phyloP scores from a whole-genome alignment of 805 yeast species.

The Kuraishia ogatae region DNA sequence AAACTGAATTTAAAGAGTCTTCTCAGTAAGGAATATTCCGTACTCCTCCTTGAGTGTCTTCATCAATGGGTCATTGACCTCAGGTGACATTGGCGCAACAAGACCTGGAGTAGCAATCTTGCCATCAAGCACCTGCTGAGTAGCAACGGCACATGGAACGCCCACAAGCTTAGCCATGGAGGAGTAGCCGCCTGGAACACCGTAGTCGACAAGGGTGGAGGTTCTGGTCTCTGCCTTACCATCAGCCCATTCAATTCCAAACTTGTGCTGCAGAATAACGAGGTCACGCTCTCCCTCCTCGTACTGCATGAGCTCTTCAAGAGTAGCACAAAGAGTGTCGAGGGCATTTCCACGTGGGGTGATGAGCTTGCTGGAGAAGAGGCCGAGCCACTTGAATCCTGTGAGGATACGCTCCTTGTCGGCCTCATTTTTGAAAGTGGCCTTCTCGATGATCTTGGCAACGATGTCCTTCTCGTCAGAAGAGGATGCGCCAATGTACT shows the following conservation, averaged over 20 bases:
- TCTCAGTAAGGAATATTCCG: constrained; percentile 82
- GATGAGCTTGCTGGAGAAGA: constrained; percentile 68
- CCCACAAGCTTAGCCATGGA: constrained; percentile 99
- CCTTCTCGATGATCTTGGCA: constrained; percentile 65
- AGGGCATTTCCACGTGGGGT: constrained; percentile 90
- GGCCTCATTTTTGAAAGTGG: constrained; percentile 70
- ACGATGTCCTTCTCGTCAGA: constrained; percentile 63
- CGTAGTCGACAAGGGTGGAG: constrained; percentile 90
- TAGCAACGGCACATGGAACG: constrained; percentile 96
- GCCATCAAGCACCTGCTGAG: constrained; percentile 78
- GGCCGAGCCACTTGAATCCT: constrained; percentile 92
- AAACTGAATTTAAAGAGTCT: constrained; percentile 41
- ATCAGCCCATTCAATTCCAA: constrained; percentile 94
- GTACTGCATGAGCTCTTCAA: constrained; percentile 93
- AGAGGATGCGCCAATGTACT: constrained; percentile 68
- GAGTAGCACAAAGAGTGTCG: constrained; percentile 94
- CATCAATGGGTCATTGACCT: constrained; percentile 85
- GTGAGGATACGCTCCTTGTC: constrained; percentile 81
- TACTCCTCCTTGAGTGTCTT: constrained; percentile 85
- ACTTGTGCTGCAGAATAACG: constrained; percentile 94
- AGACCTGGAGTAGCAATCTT: constrained; percentile 72
- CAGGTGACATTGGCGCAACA: constrained; percentile 88
- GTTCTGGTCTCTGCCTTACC: constrained; percentile 89
- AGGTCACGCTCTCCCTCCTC: constrained; percentile 93
- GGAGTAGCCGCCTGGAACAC: constrained; percentile 86